These are phyloP conservation scores for Metschnikowia shivogae DNA, from an alignment of 805 yeast genomes.

Conservation along the genomic window DNA sequence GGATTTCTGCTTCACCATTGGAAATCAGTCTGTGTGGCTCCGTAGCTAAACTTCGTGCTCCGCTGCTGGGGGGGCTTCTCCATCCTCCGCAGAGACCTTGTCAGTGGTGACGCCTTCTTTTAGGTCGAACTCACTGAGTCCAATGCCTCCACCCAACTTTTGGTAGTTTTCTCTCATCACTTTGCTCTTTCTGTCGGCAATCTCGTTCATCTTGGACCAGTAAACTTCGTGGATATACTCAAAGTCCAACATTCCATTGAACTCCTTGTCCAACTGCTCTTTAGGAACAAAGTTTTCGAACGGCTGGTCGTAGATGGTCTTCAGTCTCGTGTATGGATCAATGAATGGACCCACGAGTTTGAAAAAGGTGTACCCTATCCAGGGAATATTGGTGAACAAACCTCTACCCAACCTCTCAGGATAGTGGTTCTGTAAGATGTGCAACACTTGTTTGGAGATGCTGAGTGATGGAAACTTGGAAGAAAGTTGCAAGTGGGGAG, in stretches of 20 bases:
- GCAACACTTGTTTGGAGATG: conserved; percentile 32
- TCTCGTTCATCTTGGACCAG: conserved; percentile 48
- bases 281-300: conserved; percentile 51
- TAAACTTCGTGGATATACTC: conserved; percentile 49
- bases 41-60: too few relatives aligned
- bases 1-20: too few relatives aligned
- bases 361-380: conserved; percentile 20
- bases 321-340: conserved; percentile 56
- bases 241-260: conserved; percentile 48
- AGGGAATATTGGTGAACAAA: conserved; percentile 20
- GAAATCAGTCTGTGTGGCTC: too few relatives aligned
- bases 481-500: conserved; percentile 32
- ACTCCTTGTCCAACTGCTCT: conserved; percentile 48
- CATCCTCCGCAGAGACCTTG: too few relatives aligned
- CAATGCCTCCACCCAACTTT: conserved; percentile 46
- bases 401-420: conserved; percentile 21
- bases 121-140: conserved; percentile 52
- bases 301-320: conserved; percentile 55
- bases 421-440: conserved; percentile 20
- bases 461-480: conserved; percentile 47
- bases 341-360: conserved; percentile 33
- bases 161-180: conserved; percentile 34
- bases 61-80: too few relatives aligned
- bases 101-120: conserved; percentile 20
- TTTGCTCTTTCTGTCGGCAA: conserved; percentile 36